Evolutionary conservation across 2,329 filamentous ascomycete genomes (phyloP).

Genomic region (Sphaerulina populicola): DNA sequence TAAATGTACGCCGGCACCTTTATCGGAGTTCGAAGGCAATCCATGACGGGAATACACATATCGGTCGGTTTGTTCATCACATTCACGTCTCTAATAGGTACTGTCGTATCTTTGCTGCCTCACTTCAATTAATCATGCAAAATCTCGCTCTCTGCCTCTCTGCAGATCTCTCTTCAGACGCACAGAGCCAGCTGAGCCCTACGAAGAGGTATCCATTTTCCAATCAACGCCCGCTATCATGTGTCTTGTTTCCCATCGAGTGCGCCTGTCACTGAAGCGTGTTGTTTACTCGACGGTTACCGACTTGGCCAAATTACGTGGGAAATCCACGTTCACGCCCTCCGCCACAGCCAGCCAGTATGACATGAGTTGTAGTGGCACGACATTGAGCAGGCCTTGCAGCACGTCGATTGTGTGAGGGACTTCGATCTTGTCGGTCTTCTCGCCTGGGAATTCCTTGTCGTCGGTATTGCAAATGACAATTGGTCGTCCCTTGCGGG

Average conservation of each 20-base stretch:
- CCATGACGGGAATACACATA: not conserved
- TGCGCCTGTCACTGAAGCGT: not conserved
- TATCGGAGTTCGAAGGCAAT: not conserved
- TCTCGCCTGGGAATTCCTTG: constrained; percentile 75
- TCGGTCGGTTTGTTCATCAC: not conserved
- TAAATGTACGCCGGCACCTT: not conserved
- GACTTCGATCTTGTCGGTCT: constrained; percentile 95
- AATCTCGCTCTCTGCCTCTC: too few species aligned
- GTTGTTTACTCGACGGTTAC: constrained; percentile 86
- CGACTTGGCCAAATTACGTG: constrained; percentile 95
- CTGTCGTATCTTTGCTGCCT: not conserved
- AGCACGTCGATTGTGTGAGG: constrained; percentile 91
- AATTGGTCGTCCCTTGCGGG: constrained; percentile 89
- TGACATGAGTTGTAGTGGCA: constrained; percentile 93
- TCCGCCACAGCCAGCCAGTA: constrained; percentile 98
- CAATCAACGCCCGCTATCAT: constrained; percentile 2
- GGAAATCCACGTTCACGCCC: constrained; percentile 96
- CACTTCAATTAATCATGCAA: constrained; percentile 1
- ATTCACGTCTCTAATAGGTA: not conserved
- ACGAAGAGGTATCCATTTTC: constrained; percentile 3
- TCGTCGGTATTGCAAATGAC: constrained; percentile 94
- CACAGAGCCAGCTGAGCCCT: constrained; percentile 11
- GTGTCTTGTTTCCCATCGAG: not conserved
- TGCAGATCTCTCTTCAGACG: constrained; percentile 1
- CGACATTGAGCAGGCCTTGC: constrained; percentile 94